Evolutionary conservation across 2,329 filamentous ascomycete genomes (phyloP).

Genomic region (Beauveria caledonica): DNA sequence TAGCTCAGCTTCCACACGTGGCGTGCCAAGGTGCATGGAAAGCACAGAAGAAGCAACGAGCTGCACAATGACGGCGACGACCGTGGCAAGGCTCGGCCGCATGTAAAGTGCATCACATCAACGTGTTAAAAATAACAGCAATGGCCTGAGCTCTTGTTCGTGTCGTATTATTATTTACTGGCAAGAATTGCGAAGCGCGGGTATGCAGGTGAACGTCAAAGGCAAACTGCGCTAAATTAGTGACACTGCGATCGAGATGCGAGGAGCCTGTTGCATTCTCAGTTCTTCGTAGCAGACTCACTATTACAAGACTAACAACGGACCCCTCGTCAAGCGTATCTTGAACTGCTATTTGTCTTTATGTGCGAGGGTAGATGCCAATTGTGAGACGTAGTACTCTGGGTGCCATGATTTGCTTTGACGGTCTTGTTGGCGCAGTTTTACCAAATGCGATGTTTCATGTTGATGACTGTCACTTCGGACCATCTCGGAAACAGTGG

Average conservation of each 20-base stretch:
- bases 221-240: neutral
- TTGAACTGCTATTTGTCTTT: neutral
- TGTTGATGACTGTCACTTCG: conserved; percentile 2
- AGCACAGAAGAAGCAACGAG: neutral
- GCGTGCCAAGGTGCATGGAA: neutral
- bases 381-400: no score
- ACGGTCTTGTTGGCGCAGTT: neutral
- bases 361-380: no score
- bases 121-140: neutral
- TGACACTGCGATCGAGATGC: neutral
- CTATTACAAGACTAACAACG: neutral
- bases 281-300: neutral
- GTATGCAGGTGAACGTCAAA: neutral
- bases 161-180: no score
- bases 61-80: neutral
- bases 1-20: neutral
- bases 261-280: neutral
- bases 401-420: no score
- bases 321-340: neutral
- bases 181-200: neutral
- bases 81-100: neutral
- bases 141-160: no score
- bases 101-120: neutral
- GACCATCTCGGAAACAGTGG: neutral
- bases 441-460: neutral